A percentile compares a stretch with the other conserved stretches of the same genome.
phyloP scores from a whole-genome alignment of 176 grass and related monocot species.

The Tillandsia leiboldiana region DNA sequence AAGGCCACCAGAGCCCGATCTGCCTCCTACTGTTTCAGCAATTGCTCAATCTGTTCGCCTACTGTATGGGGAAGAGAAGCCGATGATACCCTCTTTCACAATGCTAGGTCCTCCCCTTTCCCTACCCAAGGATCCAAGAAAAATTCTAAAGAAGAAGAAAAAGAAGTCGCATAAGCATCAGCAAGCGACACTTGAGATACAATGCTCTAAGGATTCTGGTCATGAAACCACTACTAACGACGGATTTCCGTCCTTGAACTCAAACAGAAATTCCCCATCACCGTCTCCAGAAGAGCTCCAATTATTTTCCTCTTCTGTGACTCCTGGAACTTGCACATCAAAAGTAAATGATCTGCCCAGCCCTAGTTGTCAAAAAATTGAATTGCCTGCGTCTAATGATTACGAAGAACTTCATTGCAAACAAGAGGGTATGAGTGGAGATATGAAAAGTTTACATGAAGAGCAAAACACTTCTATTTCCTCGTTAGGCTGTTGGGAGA shows the following conservation, averaged over 20 bases:
- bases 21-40: conserved; percentile 62
- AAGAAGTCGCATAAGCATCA: conserved; percentile 28
- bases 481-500: conserved; percentile 7
- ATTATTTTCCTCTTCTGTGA: conserved; percentile 8
- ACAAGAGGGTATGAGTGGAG: not conserved
- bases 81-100: conserved; percentile 62
- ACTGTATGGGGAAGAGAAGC: conserved; percentile 75
- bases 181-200: conserved; percentile 20
- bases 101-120: conserved; percentile 48
- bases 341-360: conserved; percentile 18
- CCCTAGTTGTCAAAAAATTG: conserved; percentile 19
- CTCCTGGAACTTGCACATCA: conserved; percentile 9
- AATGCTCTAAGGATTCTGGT: conserved; percentile 18
- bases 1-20: conserved; percentile 35
- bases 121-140: conserved; percentile 65
- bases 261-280: conserved; percentile 38
- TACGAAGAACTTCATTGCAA: conserved; percentile 20
- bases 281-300: conserved; percentile 26
- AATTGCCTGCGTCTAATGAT: conserved; percentile 1
- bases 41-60: conserved; percentile 70
- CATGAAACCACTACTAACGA: conserved; percentile 15
- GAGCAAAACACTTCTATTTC: not conserved
- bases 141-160: conserved; percentile 60
- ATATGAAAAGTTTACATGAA: not conserved
- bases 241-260: conserved; percentile 22